phyloP scores from a whole-genome alignment of 2,329 filamentous ascomycete species.

The Ilyonectria sp. region DNA sequence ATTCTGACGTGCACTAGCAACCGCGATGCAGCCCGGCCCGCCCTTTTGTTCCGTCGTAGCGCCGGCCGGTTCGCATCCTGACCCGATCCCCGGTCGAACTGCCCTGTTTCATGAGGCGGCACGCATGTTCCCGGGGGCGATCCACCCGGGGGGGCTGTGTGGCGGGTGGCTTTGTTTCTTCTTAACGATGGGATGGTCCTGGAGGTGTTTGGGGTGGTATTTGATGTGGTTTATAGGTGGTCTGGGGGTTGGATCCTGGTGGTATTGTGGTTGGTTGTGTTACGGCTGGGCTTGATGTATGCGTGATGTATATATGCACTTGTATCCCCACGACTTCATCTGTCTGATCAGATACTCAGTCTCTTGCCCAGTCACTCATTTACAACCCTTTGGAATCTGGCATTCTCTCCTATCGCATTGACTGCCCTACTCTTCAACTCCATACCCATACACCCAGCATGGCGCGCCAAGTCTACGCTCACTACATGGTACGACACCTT shows the following conservation, averaged over 20 bases:
- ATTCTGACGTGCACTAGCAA: not conserved
- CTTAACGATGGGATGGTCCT: not conserved
- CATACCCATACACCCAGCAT: slow-evolving; percentile 27
- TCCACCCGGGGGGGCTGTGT: not conserved
- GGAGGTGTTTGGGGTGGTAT: not conserved
- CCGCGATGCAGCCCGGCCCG: too few species aligned
- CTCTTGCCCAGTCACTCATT: not conserved
- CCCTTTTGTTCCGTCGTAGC: too few species aligned
- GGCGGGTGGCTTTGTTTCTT: not conserved
- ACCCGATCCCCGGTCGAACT: not conserved
- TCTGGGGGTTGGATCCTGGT: not conserved
- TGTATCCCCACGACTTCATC: too few species aligned
- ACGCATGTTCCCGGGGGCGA: too few species aligned
- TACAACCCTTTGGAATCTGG: not conserved
- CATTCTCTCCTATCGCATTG: slow-evolving; percentile 10
- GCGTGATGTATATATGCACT: too few species aligned
- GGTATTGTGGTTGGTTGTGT: not conserved
- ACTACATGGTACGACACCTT: slow-evolving; percentile 48
- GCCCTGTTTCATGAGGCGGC: not conserved
- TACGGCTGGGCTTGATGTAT: not conserved
- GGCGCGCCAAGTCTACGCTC: slow-evolving; percentile 48
- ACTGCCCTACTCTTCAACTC: not conserved
- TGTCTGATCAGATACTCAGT: not conserved
- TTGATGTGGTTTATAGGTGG: not conserved
- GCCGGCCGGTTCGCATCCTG: too few species aligned